These are phyloP conservation scores for Rutstroemia sydowiana DNA, from an alignment of 2,329 filamentous ascomycete species.

Conservation along the genomic window DNA sequence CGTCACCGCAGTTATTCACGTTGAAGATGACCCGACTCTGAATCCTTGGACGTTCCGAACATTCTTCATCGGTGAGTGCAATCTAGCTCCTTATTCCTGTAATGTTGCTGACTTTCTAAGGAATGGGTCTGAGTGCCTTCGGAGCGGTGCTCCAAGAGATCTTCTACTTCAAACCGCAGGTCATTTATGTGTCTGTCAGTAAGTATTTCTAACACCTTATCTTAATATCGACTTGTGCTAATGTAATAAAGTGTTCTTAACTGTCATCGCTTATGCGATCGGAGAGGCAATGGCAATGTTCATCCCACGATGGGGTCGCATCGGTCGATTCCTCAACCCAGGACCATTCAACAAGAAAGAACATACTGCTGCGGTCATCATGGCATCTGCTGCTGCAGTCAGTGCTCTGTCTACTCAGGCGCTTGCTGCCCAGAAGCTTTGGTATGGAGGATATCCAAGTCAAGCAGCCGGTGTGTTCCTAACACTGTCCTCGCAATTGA, in stretches of 20 bases:
- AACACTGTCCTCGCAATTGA: slow-evolving; percentile 53
- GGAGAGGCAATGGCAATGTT: slow-evolving; percentile 31
- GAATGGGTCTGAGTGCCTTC: slow-evolving; percentile 31
- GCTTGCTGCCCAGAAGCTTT: slow-evolving; percentile 56
- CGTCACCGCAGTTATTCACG: slow-evolving; percentile 10
- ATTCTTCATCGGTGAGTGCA: slow-evolving; percentile 31
- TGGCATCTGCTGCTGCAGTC: slow-evolving; percentile 26
- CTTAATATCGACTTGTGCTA: not conserved
- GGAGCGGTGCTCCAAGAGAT: slow-evolving; percentile 37
- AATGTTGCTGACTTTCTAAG: slow-evolving; percentile 12
- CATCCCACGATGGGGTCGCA: slow-evolving; percentile 28
- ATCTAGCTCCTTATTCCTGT: not conserved
- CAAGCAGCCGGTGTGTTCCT: slow-evolving; percentile 40
- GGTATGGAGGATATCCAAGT: slow-evolving; percentile 40
- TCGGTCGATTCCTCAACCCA: slow-evolving; percentile 51
- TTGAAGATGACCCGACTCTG: slow-evolving; percentile 18
- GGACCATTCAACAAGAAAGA: slow-evolving; percentile 65
- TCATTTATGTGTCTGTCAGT: slow-evolving; percentile 35
- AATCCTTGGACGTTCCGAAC: slow-evolving; percentile 33
- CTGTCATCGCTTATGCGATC: slow-evolving; percentile 37
- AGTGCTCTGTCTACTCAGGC: slow-evolving; percentile 62
- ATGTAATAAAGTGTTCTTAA: slow-evolving; percentile 32
- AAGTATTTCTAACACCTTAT: not conserved
- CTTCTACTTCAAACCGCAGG: slow-evolving; percentile 42
- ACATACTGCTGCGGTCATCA: slow-evolving; percentile 58